A percentile compares a stretch with the other conserved stretches of the same genome.
These are phyloP conservation scores for Fusarium floridanum DNA, from an alignment of 2,329 filamentous ascomycete genomes.

Conservation along the genomic window DNA sequence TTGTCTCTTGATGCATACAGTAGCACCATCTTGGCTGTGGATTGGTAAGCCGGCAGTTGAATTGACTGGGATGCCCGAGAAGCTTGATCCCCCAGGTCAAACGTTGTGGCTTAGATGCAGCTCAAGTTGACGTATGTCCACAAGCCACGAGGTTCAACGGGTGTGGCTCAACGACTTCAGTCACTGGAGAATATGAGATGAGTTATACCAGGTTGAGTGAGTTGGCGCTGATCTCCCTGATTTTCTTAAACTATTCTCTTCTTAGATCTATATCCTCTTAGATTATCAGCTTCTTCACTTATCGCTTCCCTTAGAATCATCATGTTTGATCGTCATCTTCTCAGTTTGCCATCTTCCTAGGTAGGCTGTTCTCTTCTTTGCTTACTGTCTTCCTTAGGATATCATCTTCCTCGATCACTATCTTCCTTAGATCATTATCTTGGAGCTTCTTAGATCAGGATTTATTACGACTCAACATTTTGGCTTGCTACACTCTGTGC, in stretches of 20 bases:
- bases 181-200: not conserved
- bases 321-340: too few relatives aligned
- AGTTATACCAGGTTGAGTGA: not conserved
- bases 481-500: not conserved
- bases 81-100: not conserved
- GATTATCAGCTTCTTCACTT: not conserved
- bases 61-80: not conserved
- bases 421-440: not conserved
- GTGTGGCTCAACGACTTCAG: not conserved
- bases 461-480: not conserved
- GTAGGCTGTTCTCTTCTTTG: too few relatives aligned
- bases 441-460: not conserved
- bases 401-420: too few relatives aligned
- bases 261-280: not conserved
- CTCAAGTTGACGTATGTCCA: not conserved
- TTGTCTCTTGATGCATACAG: too few relatives aligned
- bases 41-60: constrained; percentile 14
- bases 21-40: not conserved
- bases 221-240: not conserved
- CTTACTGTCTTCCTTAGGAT: too few relatives aligned
- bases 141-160: not conserved
- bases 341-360: too few relatives aligned
- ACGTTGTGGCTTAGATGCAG: constrained; percentile 4
- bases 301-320: too few relatives aligned
- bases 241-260: not conserved